These are phyloP conservation scores for Yarrowia osloensis DNA, from an alignment of 805 yeast genomes.

Conservation along the genomic window DNA sequence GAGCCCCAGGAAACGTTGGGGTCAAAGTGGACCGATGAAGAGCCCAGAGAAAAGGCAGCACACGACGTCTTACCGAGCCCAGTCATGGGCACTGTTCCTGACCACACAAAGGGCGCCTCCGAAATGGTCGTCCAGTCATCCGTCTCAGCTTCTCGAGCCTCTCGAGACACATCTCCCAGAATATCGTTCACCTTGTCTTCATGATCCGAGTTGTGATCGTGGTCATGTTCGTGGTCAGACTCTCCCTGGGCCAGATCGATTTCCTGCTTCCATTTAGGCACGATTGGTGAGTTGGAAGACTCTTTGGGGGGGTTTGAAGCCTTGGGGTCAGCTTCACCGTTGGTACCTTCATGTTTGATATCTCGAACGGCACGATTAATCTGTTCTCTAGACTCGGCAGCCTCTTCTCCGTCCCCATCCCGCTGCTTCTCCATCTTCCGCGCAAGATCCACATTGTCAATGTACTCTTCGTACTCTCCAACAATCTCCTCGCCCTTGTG, in stretches of 20 bases:
- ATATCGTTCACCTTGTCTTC: slow-evolving; percentile 34
- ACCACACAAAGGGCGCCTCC: slow-evolving; percentile 13
- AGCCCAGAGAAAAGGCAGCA: slow-evolving; percentile 44
- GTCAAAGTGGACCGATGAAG: slow-evolving; percentile 38
- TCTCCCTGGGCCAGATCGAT: slow-evolving; percentile 1
- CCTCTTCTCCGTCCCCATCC: slow-evolving; percentile 35
- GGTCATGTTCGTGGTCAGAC: not conserved
- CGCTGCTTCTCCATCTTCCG: slow-evolving; percentile 1
- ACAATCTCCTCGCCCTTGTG: slow-evolving; percentile 88
- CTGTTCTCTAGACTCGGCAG: not conserved
- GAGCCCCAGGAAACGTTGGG: slow-evolving; percentile 36
- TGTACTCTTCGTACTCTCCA: slow-evolving; percentile 51
- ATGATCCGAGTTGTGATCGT: slow-evolving; percentile 31
- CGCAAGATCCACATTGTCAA: slow-evolving; percentile 20
- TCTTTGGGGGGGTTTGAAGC: not conserved
- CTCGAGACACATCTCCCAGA: slow-evolving; percentile 17
- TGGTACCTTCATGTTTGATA: not conserved
- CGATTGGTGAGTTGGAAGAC: not conserved
- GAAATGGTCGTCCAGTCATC: slow-evolving; percentile 33
- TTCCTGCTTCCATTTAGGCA: slow-evolving; percentile 11
- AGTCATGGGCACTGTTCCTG: slow-evolving; percentile 11
- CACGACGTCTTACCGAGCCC: slow-evolving; percentile 7
- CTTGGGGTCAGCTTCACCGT: not conserved
- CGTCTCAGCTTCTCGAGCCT: slow-evolving; percentile 31
- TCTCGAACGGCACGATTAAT: not conserved